These are phyloP conservation scores for Wickerhamiella brachini DNA, from an alignment of 805 yeast genomes.

Conservation along the genomic window DNA sequence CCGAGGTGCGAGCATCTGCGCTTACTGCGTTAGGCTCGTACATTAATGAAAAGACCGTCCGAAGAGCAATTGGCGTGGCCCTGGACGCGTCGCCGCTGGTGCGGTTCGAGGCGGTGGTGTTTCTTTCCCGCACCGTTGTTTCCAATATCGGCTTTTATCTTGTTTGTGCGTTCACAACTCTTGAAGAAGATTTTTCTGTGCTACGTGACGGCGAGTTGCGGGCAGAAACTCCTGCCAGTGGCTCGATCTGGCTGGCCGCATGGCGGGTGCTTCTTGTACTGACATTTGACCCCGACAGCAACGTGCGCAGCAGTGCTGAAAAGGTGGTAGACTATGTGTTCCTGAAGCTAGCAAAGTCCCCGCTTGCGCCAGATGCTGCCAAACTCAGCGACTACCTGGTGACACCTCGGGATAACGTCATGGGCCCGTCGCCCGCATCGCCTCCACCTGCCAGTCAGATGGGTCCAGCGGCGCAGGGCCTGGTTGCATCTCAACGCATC, in stretches of 20 bases:
- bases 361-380: constrained; percentile 46
- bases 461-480: neutral
- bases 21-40: constrained; percentile 54
- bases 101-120: constrained; percentile 67
- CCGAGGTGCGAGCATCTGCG: constrained; percentile 84
- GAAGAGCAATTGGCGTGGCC: constrained; percentile 49
- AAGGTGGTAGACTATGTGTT: constrained; percentile 62
- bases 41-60: constrained; percentile 32
- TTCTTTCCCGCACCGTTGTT: constrained; percentile 58
- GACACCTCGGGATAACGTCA: neutral
- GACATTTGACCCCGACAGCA: constrained; percentile 78
- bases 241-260: constrained; percentile 68
- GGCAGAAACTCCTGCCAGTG: constrained; percentile 65
- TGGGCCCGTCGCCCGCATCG: neutral
- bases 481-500: neutral
- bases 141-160: constrained; percentile 61
- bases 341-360: constrained; percentile 48
- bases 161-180: constrained; percentile 73
- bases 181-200: constrained; percentile 65
- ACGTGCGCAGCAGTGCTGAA: constrained; percentile 60
- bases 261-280: constrained; percentile 77
- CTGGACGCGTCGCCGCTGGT: constrained; percentile 87
- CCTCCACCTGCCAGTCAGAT: neutral
- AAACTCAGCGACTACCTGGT: constrained; percentile 23
- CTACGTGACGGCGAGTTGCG: constrained; percentile 46